A percentile compares a stretch with the other conserved stretches of the same genome.
Evolutionary conservation across 495 filamentous ascomycete genomes (phyloP).

Genomic region (Aspergillus affinis): DNA sequence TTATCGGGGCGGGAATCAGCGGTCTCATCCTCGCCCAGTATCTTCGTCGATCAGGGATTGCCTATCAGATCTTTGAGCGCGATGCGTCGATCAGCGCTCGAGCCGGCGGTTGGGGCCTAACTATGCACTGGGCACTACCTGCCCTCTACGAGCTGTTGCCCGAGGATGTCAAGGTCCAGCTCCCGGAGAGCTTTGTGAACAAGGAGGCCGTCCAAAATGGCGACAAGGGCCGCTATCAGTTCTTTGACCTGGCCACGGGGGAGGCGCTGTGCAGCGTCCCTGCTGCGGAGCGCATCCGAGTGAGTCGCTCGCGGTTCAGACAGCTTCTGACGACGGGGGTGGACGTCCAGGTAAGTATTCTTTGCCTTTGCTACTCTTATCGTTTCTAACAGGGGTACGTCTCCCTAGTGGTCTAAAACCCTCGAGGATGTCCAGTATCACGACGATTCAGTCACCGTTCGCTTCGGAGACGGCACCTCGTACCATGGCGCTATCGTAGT

Average conservation of each 20-base stretch:
- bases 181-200: constrained; percentile 54
- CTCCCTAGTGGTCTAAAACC: constrained; percentile 43
- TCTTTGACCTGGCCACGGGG: constrained; percentile 52
- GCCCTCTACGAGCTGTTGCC: constrained; percentile 51
- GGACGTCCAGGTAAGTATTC: constrained; percentile 37
- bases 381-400: neutral
- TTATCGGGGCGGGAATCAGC: constrained; percentile 60
- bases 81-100: constrained; percentile 45
- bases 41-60: constrained; percentile 45
- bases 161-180: constrained; percentile 39
- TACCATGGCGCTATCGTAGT: constrained; percentile 51
- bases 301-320: constrained; percentile 49
- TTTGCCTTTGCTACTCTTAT: neutral
- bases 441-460: constrained; percentile 36
- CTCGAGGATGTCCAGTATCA: constrained; percentile 37
- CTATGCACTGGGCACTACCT: constrained; percentile 57
- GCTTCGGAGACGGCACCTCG: constrained; percentile 52
- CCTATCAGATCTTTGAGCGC: constrained; percentile 55
- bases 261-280: constrained; percentile 47
- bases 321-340: constrained; percentile 47
- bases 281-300: constrained; percentile 47
- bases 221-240: constrained; percentile 53
- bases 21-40: constrained; percentile 60
- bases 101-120: constrained; percentile 57
- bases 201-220: constrained; percentile 36